Conservation (phyloP, 2,329 filamentous ascomycete genomes). For the Fusarium piperis region DNA sequence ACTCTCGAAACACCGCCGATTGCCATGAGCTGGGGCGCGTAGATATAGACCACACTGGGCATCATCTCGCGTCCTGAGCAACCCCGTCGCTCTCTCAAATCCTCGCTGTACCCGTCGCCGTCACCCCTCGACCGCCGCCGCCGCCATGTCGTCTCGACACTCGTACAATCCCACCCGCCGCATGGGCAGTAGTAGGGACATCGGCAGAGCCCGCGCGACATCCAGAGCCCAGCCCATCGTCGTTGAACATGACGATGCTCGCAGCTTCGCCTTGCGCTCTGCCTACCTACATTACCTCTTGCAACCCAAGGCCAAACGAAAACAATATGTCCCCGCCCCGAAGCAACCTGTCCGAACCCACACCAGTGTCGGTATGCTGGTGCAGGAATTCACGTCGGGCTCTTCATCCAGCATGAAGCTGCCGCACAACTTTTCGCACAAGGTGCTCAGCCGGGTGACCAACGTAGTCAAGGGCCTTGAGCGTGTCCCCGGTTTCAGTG, state of each 20-base stretch:
- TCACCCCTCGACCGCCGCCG: conserved; percentile 16
- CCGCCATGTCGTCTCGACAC: conserved; percentile 62
- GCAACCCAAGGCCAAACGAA: conserved; percentile 87
- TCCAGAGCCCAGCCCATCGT: conserved; percentile 59
- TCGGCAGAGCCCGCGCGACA: conserved; percentile 52
- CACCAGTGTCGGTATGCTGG: conserved; percentile 83
- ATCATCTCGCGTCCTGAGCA: conserved; percentile 45
- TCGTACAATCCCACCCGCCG: conserved; percentile 58
- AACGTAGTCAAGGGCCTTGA: conserved; percentile 85
- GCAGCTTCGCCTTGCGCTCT: conserved; percentile 87
- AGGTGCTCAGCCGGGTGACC: conserved; percentile 77
- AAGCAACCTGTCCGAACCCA: conserved; percentile 70
- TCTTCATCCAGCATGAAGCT: conserved; percentile 64
- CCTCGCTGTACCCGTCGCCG: not conserved
- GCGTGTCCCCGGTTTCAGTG: conserved; percentile 86
- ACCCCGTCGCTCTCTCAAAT: conserved; percentile 14
- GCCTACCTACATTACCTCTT: conserved; percentile 94
- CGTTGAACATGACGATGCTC: conserved; percentile 81
- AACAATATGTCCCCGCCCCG: conserved; percentile 80
- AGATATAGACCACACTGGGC: conserved; percentile 39
- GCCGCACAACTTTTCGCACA: conserved; percentile 62
- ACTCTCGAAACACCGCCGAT: conserved; percentile 19
- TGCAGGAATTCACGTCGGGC: conserved; percentile 80
- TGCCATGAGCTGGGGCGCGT: conserved; percentile 46
- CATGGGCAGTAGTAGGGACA: conserved; percentile 55